phyloP scores from a whole-genome alignment of 2,329 filamentous ascomycete genomes.

The Endoconidiophora laricicola region DNA sequence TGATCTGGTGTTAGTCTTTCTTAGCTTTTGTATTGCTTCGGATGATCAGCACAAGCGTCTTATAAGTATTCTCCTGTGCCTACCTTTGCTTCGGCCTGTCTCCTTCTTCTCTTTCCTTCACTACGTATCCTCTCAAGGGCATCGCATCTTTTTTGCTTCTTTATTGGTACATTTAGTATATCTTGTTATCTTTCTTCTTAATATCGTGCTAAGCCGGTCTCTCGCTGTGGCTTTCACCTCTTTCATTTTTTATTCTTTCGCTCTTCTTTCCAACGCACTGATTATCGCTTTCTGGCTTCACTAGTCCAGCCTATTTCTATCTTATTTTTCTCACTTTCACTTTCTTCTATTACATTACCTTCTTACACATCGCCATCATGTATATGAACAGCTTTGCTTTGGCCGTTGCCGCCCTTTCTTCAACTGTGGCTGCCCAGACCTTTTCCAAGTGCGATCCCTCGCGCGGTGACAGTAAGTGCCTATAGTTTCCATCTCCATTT shows the following conservation, averaged over 20 bases:
- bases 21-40: no score
- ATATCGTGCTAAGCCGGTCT: neutral
- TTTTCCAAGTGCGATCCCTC: constrained; percentile 36
- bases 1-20: no score
- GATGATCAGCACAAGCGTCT: no score
- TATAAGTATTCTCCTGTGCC: no score
- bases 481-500: neutral
- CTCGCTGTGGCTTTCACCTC: neutral
- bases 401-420: constrained; percentile 24
- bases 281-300: neutral
- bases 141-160: neutral
- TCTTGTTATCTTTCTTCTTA: neutral
- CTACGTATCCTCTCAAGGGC: neutral
- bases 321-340: neutral
- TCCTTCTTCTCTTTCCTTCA: neutral
- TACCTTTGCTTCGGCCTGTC: neutral
- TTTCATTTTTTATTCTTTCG: neutral
- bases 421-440: constrained; percentile 38
- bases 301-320: neutral
- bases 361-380: constrained; percentile 4
- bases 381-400: constrained; percentile 29
- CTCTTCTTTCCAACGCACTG: neutral
- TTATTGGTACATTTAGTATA: neutral
- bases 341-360: neutral
- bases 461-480: constrained; percentile 13